These are phyloP conservation scores for Stephanodiscus triporus DNA, from an alignment of 108 stramenopile species.

Conservation along the genomic window DNA sequence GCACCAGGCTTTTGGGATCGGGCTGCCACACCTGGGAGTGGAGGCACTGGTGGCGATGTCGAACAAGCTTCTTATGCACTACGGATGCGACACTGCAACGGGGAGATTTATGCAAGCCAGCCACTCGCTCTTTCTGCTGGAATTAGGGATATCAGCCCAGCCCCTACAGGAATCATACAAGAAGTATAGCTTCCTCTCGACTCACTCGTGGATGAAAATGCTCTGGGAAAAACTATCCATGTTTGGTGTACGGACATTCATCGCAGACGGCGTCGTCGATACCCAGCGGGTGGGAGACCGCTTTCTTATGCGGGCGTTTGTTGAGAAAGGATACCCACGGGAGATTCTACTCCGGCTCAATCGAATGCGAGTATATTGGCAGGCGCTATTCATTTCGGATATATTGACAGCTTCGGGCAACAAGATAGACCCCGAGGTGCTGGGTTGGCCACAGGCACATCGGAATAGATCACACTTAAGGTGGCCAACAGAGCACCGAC, in stretches of 20 bases:
- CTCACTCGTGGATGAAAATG: not conserved
- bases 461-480: not conserved
- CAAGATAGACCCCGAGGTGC: not conserved
- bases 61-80: not conserved
- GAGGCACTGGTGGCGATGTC: not conserved
- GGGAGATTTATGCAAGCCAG: not conserved
- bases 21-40: not conserved
- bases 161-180: not conserved
- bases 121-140: not conserved
- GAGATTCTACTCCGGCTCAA: not conserved
- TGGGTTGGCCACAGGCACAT: not conserved
- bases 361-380: not conserved
- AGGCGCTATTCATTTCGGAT: slow-evolving; percentile 1
- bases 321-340: not conserved
- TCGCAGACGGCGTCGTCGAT: too few species aligned
- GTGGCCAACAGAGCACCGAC: not conserved
- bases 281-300: not conserved
- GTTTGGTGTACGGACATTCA: not conserved
- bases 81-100: not conserved
- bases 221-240: not conserved
- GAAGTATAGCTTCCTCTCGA: not conserved
- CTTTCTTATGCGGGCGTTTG: not conserved
- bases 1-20: not conserved
- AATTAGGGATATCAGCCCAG: not conserved
- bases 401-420: not conserved